A percentile compares a stretch with the other conserved stretches of the same genome.
These are phyloP conservation scores for Yarrowia osloensis DNA, from an alignment of 805 yeast genomes.

Conservation along the genomic window DNA sequence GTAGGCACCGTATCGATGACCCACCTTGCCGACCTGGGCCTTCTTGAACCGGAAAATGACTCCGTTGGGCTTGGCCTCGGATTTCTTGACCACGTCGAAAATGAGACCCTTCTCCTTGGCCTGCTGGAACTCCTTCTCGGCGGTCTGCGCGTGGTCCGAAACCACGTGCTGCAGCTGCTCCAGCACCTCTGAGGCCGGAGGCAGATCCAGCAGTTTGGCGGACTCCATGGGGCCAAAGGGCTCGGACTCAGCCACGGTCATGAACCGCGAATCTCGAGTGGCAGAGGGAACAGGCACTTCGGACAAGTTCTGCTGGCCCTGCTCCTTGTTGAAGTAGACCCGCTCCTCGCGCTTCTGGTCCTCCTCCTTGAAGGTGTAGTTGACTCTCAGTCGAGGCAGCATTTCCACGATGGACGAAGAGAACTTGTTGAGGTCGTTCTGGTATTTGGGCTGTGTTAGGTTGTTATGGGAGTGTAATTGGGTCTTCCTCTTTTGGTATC, in stretches of 20 bases:
- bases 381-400: conserved; percentile 61
- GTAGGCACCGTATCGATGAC: conserved; percentile 88
- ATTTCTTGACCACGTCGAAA: conserved; percentile 32
- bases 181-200: conserved; percentile 83
- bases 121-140: conserved; percentile 35
- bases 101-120: conserved; percentile 39
- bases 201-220: conserved; percentile 75
- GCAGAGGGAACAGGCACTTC: conserved; percentile 90
- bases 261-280: conserved; percentile 76
- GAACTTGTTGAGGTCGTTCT: conserved; percentile 46
- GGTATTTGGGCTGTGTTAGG: conserved; percentile 20
- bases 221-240: conserved; percentile 97
- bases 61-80: conserved; percentile 47
- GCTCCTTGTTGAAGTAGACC: conserved; percentile 52
- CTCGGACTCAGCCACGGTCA: conserved; percentile 89
- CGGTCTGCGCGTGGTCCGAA: conserved; percentile 44
- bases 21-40: conserved; percentile 80
- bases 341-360: conserved; percentile 35
- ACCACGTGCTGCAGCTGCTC: conserved; percentile 54
- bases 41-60: conserved; percentile 71
- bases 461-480: no score
- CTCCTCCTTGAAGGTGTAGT: conserved; percentile 22
- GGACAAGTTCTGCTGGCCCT: conserved; percentile 57
- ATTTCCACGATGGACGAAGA: conserved; percentile 65
- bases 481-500: neutral